Base-by-base conservation (phyloP, 441 rosid species). In the Caryocar brasiliense region DNA sequence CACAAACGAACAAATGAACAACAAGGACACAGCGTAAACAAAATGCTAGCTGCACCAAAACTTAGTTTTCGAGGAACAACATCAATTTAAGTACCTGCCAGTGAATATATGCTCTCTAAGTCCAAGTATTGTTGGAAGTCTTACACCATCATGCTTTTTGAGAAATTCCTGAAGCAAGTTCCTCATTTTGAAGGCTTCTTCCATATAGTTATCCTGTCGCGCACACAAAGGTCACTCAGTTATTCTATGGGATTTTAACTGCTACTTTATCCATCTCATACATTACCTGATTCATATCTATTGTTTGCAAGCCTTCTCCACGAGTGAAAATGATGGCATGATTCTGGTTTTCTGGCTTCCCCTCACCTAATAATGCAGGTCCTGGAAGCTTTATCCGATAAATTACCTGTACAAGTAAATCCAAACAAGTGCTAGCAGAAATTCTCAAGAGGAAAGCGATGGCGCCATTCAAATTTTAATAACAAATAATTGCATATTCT, bases 231-330 rank as follows among this genome's bases (percentile, higher is more conserved):
- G n/a, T n/a, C n/a, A n/a, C n/a, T n/a, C n/a, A n/a, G n/a, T n/a
- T n/a, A n/a, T n/a, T n/a, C n/a, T n/a, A n/a, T n/a, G n/a, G n/a
- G n/a, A n/a, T n/a, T n/a, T n/a, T n/a, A n/a, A n/a, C n/a, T n/a
- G n/a, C n/a, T n/a, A n/a, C n/a, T n/a, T n/a, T n/a, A n/a, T n/a
- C n/a, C n/a, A n/a, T n/a, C n/a, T n/a, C n/a, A n/a, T n/a, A n/a
- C n/a, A n/a, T n/a, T 52, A 74, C 99, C 95, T 94, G 99, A 72
- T 94, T 94, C 99, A 94, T 94, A 66, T 94, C 99, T 40, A 94
- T 94, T 24, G 99, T 86, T 66, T 94, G 99, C 73, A 94, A 80
- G 47, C 96, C 99, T 62, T 94, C 99, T 62, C 99, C 99, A 48
- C 99, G 95, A 15, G 99, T 74, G 62, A 94, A 94, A n/a, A 94